Conservation (phyloP, 2,329 filamentous ascomycete species). For the Penicillium sp. region DNA sequence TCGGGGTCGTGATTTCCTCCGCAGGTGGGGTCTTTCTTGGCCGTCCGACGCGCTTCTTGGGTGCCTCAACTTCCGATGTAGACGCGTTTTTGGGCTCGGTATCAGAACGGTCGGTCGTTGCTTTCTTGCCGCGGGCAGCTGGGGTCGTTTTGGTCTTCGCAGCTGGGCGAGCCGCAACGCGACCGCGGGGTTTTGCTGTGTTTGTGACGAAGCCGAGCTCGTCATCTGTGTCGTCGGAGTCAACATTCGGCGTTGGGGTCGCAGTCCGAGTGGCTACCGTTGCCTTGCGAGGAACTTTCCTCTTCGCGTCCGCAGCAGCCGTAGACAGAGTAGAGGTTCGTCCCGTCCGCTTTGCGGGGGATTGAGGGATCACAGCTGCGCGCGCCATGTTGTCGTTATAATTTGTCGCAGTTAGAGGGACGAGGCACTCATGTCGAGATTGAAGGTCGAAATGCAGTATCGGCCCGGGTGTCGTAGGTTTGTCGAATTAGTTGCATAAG, state of each 20-base stretch:
- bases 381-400: conserved; percentile 22
- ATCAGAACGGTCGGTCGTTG: not conserved
- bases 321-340: conserved; percentile 19
- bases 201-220: conserved; percentile 25
- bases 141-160: conserved; percentile 12
- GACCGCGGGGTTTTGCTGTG: conserved; percentile 12
- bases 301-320: conserved; percentile 17
- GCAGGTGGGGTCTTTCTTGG: conserved; percentile 19
- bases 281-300: conserved; percentile 4
- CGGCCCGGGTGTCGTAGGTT: not conserved
- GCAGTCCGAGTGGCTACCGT: conserved; percentile 2
- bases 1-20: conserved; percentile 13
- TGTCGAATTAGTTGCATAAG: conserved; percentile 12
- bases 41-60: conserved; percentile 24
- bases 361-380: conserved; percentile 24
- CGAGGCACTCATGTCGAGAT: conserved; percentile 19
- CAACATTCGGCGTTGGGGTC: conserved; percentile 3
- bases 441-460: conserved; percentile 7
- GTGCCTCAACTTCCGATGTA: conserved; percentile 10
- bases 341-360: conserved; percentile 20
- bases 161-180: conserved; percentile 9
- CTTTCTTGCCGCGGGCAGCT: conserved; percentile 13
- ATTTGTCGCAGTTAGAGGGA: conserved; percentile 4
- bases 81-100: not conserved
- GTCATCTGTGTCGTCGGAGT: conserved; percentile 25